A percentile compares a stretch with the other conserved stretches of the same genome.
Conservation (phyloP, 202 grass and related monocot species). For the Zoysia matrella region DNA sequence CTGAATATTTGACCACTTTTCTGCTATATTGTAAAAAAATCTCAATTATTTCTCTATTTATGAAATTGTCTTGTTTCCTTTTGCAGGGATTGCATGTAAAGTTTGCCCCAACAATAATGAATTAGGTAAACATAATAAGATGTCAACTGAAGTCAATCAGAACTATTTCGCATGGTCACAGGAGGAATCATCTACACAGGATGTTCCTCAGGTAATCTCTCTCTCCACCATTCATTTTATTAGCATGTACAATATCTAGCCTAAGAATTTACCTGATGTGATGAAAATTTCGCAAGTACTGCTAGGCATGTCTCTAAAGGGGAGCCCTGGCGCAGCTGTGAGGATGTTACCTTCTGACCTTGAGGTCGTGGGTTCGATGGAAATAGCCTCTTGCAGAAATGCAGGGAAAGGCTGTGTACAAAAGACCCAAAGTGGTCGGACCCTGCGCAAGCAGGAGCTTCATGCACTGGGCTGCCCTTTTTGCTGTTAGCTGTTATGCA, state of each 20-base stretch:
- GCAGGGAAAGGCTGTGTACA: too few species aligned
- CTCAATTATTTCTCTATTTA: background rate
- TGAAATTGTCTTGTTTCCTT: constrained; percentile 29
- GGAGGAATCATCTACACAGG: constrained; percentile 68
- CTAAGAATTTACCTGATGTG: constrained; percentile 3
- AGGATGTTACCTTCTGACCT: too few species aligned
- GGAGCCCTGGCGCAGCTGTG: too few species aligned
- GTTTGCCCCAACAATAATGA: constrained; percentile 33
- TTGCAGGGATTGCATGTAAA: constrained; percentile 40
- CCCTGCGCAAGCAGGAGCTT: too few species aligned
- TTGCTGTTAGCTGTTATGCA: background rate
- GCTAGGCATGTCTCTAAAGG: background rate
- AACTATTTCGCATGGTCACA: constrained; percentile 82
- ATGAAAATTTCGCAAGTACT: constrained; percentile 17
- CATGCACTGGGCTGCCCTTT: too few species aligned
- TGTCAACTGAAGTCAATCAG: constrained; percentile 89
- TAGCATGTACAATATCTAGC: background rate
- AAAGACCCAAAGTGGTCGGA: too few species aligned
- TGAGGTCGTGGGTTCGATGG: too few species aligned
- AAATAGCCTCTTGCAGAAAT: too few species aligned
- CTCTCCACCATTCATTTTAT: background rate
- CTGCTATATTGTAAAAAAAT: constrained; percentile 12
- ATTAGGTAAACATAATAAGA: constrained; percentile 48
- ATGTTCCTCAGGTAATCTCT: constrained; percentile 71
- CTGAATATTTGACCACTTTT: background rate